phyloP scores from a whole-genome alignment of 371 early-diverging fungal genomes.

The Gilbertella persicaria region DNA sequence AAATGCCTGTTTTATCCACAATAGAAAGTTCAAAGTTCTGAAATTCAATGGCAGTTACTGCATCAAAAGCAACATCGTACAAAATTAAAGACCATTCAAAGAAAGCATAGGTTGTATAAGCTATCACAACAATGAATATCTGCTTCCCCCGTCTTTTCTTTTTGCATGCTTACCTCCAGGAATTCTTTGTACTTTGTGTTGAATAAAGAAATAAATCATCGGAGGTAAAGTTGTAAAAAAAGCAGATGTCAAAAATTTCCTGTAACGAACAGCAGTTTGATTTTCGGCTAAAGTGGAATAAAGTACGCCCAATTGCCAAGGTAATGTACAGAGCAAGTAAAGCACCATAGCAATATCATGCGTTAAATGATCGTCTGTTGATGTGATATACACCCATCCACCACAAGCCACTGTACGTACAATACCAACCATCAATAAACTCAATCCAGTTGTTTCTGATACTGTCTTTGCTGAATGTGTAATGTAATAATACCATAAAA shows the following conservation, averaged over 20 bases:
- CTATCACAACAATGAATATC: constrained; percentile 31
- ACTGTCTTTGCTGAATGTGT: constrained; percentile 48
- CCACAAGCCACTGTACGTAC: constrained; percentile 75
- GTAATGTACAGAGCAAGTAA: constrained; percentile 74
- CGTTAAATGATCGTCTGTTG: constrained; percentile 77
- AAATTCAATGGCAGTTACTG: constrained; percentile 72
- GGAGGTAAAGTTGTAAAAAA: constrained; percentile 74
- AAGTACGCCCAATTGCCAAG: constrained; percentile 72
- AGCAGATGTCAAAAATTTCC: constrained; percentile 43
- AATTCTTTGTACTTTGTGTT: constrained; percentile 75
- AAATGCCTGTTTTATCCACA: constrained; percentile 42
- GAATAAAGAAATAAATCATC: constrained; percentile 77
- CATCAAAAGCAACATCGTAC: constrained; percentile 81
- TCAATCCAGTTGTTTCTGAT: constrained; percentile 55
- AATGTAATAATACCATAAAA: constrained; percentile 64
- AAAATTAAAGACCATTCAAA: constrained; percentile 84
- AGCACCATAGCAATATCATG: constrained; percentile 82
- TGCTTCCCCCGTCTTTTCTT: background rate
- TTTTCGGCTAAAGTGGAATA: constrained; percentile 35
- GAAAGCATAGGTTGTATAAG: constrained; percentile 80
- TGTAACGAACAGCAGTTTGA: constrained; percentile 40
- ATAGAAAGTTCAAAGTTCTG: constrained; percentile 56
- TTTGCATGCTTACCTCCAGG: constrained; percentile 56
- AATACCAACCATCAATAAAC: constrained; percentile 64
- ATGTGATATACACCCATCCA: constrained; percentile 84